Evolutionary conservation across 768 basidiomycete genomes (phyloP).

Genomic region (Leccinum incarnatum): DNA sequence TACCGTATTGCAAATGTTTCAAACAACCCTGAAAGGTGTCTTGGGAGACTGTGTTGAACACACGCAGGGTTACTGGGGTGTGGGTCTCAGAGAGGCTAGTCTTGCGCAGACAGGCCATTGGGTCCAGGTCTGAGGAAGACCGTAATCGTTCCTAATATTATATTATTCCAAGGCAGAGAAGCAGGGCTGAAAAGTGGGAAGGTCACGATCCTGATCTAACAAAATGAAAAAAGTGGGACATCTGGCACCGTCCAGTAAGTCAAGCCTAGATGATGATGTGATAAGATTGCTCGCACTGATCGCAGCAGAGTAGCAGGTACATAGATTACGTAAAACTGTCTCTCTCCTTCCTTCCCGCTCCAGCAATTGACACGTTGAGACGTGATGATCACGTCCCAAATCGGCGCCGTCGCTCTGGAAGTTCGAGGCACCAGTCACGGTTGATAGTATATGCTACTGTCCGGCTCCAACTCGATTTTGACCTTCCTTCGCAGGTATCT

Average conservation of each 20-base stretch:
- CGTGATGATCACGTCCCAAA: constrained; percentile 5
- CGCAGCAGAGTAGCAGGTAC: not conserved
- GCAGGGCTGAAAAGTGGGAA: too few species aligned
- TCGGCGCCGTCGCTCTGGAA: not conserved
- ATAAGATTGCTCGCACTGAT: not conserved
- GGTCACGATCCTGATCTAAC: too few species aligned
- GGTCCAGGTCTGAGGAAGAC: too few species aligned
- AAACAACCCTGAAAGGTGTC: too few species aligned
- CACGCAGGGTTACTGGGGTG: too few species aligned
- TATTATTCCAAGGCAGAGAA: too few species aligned
- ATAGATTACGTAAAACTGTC: not conserved
- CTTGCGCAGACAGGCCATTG: too few species aligned
- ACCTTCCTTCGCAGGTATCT: constrained; percentile 2
- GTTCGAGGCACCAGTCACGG: not conserved
- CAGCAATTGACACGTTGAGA: not conserved
- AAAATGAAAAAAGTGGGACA: too few species aligned
- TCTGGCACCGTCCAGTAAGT: not conserved
- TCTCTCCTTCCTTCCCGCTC: not conserved
- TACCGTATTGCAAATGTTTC: not conserved
- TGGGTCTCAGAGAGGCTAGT: too few species aligned
- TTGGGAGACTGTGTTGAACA: too few species aligned
- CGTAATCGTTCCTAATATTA: too few species aligned
- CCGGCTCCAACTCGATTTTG: not conserved
- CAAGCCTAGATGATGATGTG: too few species aligned
- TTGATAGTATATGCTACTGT: not conserved